Percentiles rank a stretch among this genome's conserved stretches.
These are phyloP conservation scores for Phytophthora aleatoria DNA, from an alignment of 352 stramenopile genomes.

Conservation along the genomic window DNA sequence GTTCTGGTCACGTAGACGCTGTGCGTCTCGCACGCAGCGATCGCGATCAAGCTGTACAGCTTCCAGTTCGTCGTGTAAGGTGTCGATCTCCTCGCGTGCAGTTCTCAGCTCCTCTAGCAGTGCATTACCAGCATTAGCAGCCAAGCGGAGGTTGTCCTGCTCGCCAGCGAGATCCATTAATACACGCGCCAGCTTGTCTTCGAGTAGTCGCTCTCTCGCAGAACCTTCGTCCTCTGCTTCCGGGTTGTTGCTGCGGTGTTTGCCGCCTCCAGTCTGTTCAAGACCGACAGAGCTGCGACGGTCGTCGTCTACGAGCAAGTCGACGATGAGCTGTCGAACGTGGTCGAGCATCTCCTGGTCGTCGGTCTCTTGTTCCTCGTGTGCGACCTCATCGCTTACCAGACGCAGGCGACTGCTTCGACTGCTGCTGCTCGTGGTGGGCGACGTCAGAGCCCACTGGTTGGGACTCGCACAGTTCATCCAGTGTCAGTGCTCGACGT, in stretches of 20 bases:
- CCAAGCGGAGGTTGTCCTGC: conserved; percentile 51
- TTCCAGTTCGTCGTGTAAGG: conserved; percentile 38
- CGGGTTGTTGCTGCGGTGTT: conserved; percentile 27
- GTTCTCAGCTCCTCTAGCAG: conserved; percentile 49
- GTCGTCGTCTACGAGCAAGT: conserved; percentile 33
- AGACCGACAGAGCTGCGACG: conserved; percentile 2
- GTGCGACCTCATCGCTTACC: conserved; percentile 4
- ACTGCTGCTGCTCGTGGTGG: conserved; percentile 24
- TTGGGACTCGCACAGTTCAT: conserved; percentile 33
- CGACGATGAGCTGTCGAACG: conserved; percentile 41
- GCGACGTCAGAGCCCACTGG: conserved; percentile 22
- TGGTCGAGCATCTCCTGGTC: conserved; percentile 30
- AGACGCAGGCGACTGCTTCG: conserved; percentile 13
- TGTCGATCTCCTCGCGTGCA: conserved; percentile 32
- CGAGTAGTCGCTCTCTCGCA: conserved; percentile 36
- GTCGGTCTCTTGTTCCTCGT: conserved; percentile 4
- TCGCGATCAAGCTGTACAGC: conserved; percentile 27
- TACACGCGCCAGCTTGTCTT: conserved; percentile 40
- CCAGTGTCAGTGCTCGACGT: neutral
- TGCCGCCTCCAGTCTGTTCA: conserved; percentile 2
- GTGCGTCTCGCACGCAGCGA: conserved; percentile 20
- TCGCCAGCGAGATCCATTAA: conserved; percentile 50
- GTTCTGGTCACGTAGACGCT: conserved; percentile 35
- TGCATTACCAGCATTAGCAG: conserved; percentile 52
- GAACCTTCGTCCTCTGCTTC: conserved; percentile 20